Conservation (phyloP, 208 protist species). For the Leishmania braziliensis region DNA sequence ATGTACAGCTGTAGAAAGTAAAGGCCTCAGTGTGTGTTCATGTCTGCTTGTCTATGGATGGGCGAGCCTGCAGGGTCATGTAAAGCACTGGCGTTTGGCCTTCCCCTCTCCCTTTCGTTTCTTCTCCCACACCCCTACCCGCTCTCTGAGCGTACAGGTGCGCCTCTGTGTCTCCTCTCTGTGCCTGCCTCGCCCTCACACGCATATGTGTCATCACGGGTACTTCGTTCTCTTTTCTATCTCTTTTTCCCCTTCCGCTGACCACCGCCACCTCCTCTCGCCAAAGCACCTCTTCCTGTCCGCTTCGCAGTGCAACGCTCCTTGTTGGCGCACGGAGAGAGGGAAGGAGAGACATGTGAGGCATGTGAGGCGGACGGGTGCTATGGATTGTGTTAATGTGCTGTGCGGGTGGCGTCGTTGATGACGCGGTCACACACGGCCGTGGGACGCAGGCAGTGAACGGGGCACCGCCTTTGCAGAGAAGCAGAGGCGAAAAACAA, state of each 20-base stretch:
- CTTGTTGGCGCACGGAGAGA: background rate
- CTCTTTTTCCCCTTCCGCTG: background rate
- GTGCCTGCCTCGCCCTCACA: no score
- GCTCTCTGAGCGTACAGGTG: background rate
- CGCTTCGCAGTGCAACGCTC: background rate
- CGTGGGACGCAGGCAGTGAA: no score
- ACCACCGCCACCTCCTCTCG: background rate
- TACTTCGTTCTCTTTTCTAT: background rate
- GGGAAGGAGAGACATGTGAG: no score
- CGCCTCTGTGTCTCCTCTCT: background rate
- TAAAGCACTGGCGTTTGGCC: background rate
- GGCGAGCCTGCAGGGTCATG: background rate
- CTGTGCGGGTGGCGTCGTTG: background rate
- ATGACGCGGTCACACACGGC: background rate
- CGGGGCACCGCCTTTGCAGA: background rate
- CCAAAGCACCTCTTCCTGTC: background rate
- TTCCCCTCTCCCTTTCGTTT: background rate
- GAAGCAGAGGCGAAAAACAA: background rate
- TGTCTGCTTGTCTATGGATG: background rate
- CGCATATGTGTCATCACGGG: background rate
- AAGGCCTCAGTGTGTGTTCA: background rate
- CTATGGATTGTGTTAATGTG: background rate
- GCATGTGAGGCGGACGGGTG: background rate
- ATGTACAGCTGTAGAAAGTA: constrained; percentile 2
- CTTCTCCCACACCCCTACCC: background rate